These are phyloP conservation scores for Neurospora sp. DNA, from an alignment of 495 filamentous ascomycete genomes.

Conservation along the genomic window DNA sequence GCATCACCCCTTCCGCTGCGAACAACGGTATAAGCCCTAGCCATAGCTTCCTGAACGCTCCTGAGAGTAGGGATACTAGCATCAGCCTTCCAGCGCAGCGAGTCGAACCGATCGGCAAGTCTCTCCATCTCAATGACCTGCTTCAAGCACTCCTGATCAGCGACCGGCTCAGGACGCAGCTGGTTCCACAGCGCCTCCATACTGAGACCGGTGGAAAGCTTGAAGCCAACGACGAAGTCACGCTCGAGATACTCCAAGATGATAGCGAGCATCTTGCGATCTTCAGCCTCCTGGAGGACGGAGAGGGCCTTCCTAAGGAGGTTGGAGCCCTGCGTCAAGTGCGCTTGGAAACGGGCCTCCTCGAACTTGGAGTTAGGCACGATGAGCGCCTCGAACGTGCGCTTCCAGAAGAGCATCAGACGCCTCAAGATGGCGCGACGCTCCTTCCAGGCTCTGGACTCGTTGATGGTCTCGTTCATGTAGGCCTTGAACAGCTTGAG, in stretches of 20 bases:
- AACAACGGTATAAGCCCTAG: conserved; percentile 39
- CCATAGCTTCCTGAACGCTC: conserved; percentile 40
- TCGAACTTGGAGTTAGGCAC: conserved; percentile 28
- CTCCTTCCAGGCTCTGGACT: conserved; percentile 19
- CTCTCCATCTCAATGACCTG: conserved; percentile 51
- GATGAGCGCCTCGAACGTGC: conserved; percentile 40
- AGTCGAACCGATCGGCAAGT: conserved; percentile 68
- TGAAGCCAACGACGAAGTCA: conserved; percentile 40
- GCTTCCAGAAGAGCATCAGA: conserved; percentile 47
- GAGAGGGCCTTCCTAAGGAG: conserved; percentile 17
- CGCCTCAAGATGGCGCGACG: conserved; percentile 28
- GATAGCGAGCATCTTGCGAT: conserved; percentile 18
- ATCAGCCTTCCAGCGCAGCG: conserved; percentile 40
- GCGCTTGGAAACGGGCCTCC: conserved; percentile 44
- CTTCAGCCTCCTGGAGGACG: conserved; percentile 8
- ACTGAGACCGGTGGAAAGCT: conserved; percentile 61
- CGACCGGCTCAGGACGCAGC: conserved; percentile 50
- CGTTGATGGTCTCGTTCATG: conserved; percentile 15
- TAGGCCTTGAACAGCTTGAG: conserved; percentile 25
- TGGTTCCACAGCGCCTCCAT: conserved; percentile 78
- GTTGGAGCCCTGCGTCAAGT: conserved; percentile 30
- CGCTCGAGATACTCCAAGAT: conserved; percentile 25
- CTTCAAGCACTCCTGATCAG: conserved; percentile 35
- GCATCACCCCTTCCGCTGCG: conserved; percentile 34
- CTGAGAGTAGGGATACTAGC: conserved; percentile 33